A percentile compares a stretch with the other conserved stretches of the same genome.
Evolutionary conservation across 257 asterid genomes (phyloP).

Genomic region (Parsonsia alboflavescens): DNA sequence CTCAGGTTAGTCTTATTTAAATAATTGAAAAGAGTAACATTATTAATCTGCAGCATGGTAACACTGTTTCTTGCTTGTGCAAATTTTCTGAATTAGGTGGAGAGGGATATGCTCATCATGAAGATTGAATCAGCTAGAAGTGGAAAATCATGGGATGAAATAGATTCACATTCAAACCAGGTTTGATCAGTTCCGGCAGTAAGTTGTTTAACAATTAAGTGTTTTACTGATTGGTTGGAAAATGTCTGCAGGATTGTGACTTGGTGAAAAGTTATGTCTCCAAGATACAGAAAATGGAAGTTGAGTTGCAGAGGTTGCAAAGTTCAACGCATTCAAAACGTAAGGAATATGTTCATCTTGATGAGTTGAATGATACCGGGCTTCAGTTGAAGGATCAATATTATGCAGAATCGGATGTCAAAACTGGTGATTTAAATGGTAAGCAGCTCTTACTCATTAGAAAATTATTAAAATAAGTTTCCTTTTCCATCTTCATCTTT

Average conservation of each 20-base stretch:
- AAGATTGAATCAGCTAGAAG: conserved; percentile 60
- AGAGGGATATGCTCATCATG: conserved; percentile 69
- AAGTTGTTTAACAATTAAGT: neutral
- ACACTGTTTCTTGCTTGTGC: neutral
- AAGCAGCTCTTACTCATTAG: conserved; percentile 16
- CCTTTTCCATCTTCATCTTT: neutral
- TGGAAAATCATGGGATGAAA: conserved; percentile 61
- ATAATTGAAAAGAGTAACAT: neutral
- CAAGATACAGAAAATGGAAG: conserved; percentile 76
- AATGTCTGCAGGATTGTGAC: conserved; percentile 50
- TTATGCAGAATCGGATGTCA: conserved; percentile 45
- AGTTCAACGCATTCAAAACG: conserved; percentile 38
- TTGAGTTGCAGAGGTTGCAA: conserved; percentile 46
- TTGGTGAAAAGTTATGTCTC: conserved; percentile 61
- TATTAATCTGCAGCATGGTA: neutral
- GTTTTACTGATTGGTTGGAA: neutral
- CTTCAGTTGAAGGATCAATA: conserved; percentile 34
- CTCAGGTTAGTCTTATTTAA: conserved; percentile 60
- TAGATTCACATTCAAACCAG: conserved; percentile 45
- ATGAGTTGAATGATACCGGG: conserved; percentile 48
- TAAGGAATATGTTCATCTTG: conserved; percentile 35
- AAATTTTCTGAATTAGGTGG: conserved; percentile 46
- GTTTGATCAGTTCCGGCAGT: conserved; percentile 29
- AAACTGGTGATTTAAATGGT: conserved; percentile 53
- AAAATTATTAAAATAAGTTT: neutral